Conservation (phyloP, 2,329 filamentous ascomycete species). For the Colletotrichum abscissum region DNA sequence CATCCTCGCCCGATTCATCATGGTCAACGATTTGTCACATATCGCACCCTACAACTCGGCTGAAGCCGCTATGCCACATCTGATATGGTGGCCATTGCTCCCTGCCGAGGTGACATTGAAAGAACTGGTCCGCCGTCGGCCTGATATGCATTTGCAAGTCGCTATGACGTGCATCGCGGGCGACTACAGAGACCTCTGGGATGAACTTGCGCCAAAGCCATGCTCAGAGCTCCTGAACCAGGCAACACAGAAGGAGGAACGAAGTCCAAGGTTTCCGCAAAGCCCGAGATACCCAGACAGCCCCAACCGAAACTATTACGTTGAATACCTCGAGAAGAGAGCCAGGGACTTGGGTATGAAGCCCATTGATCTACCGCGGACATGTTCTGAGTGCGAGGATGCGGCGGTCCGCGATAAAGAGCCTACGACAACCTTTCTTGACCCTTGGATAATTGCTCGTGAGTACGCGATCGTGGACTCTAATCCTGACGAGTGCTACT, state of each 20-base stretch:
- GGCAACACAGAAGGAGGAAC: not conserved
- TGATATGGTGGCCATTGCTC: constrained; percentile 27
- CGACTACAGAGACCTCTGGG: constrained; percentile 5
- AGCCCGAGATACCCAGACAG: not conserved
- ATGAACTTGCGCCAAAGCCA: not conserved
- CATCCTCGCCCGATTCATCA: constrained; percentile 42
- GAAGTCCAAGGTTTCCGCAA: not conserved
- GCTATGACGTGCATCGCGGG: constrained; percentile 6
- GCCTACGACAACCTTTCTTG: constrained; percentile 2
- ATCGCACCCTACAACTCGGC: not conserved
- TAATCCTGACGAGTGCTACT: not conserved
- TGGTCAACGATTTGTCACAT: constrained; percentile 42
- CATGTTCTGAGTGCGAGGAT: not conserved
- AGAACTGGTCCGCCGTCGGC: constrained; percentile 2
- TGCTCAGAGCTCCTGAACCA: constrained; percentile 2
- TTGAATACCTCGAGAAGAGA: not conserved
- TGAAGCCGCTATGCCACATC: not conserved
- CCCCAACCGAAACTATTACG: constrained; percentile 11
- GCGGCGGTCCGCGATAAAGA: constrained; percentile 11
- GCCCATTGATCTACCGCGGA: not conserved
- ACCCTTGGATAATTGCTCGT: not conserved
- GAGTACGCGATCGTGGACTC: not conserved
- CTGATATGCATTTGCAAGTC: constrained; percentile 1
- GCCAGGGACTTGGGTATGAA: not conserved
- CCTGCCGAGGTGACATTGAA: not conserved